phyloP scores from a whole-genome alignment of 2,329 filamentous ascomycete genomes.

The Colletotrichum sp. region DNA sequence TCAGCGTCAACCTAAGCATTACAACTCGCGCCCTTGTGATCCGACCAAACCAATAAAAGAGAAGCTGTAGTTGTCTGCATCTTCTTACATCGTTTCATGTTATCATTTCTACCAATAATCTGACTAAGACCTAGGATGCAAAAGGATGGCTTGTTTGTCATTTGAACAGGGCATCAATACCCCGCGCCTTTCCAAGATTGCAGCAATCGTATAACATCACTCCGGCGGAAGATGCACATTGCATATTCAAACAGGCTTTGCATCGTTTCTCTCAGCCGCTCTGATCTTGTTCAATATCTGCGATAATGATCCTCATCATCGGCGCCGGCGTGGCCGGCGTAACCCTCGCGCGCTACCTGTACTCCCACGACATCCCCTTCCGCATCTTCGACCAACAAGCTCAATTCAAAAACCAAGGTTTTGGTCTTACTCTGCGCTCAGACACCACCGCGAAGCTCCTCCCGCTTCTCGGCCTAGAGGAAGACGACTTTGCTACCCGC shows the following conservation, averaged over 20 bases:
- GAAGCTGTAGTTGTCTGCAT: not conserved
- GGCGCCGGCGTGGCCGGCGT: not conserved
- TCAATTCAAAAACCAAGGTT: rapidly evolving
- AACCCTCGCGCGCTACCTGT: not conserved
- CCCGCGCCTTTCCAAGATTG: not conserved
- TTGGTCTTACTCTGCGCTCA: not conserved
- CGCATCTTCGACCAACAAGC: not conserved
- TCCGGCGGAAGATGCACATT: not conserved
- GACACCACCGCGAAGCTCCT: not conserved
- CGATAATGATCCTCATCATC: not conserved
- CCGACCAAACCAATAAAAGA: not conserved
- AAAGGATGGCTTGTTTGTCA: not conserved
- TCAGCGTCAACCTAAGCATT: not conserved
- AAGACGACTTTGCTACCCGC: not conserved
- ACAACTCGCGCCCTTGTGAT: not conserved
- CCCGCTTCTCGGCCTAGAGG: not conserved
- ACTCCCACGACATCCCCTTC: not conserved
- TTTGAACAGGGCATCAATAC: not conserved
- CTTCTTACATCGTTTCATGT: not conserved
- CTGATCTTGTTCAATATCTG: not conserved
- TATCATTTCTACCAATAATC: not conserved
- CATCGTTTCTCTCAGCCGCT: not conserved
- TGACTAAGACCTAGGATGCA: not conserved
- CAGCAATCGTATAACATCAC: not conserved
- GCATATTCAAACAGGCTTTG: not conserved